Conservation (phyloP, 2,329 filamentous ascomycete species). For the Amauroascus verrucosus region DNA sequence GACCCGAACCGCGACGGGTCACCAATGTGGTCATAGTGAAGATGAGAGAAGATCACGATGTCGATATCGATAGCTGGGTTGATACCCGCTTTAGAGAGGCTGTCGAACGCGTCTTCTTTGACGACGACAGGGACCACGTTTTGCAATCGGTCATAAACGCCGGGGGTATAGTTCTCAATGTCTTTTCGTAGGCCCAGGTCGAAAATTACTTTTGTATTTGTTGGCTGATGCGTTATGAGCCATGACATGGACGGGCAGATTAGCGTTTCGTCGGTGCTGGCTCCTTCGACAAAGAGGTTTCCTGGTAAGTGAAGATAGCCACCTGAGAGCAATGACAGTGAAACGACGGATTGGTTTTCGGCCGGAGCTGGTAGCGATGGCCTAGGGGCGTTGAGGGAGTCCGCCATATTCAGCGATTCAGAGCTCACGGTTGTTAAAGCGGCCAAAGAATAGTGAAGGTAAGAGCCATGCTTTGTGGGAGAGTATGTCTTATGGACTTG, state of each 20-base stretch:
- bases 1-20: conserved; percentile 21
- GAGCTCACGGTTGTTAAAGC: background rate
- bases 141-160: conserved; percentile 15
- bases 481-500: background rate
- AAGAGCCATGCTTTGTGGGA: background rate
- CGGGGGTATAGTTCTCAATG: conserved; percentile 22
- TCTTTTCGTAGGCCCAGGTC: conserved; percentile 28
- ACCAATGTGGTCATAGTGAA: conserved; percentile 26
- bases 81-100: conserved; percentile 19
- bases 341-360: background rate
- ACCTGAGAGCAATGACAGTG: conserved; percentile 3
- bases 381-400: background rate
- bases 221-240: conserved; percentile 9
- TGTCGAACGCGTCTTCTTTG: conserved; percentile 21
- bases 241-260: conserved; percentile 11
- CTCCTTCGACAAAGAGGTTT: conserved; percentile 3
- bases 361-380: background rate
- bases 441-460: background rate
- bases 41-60: conserved; percentile 24
- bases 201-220: conserved; percentile 20
- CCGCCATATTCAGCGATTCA: background rate
- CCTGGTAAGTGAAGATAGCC: conserved; percentile 8
- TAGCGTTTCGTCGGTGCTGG: background rate
- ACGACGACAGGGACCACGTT: conserved; percentile 15
- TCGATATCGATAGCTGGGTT: conserved; percentile 18